Evolutionary conservation across 257 asterid species (phyloP).

Genomic region (Solanum rostratum): DNA sequence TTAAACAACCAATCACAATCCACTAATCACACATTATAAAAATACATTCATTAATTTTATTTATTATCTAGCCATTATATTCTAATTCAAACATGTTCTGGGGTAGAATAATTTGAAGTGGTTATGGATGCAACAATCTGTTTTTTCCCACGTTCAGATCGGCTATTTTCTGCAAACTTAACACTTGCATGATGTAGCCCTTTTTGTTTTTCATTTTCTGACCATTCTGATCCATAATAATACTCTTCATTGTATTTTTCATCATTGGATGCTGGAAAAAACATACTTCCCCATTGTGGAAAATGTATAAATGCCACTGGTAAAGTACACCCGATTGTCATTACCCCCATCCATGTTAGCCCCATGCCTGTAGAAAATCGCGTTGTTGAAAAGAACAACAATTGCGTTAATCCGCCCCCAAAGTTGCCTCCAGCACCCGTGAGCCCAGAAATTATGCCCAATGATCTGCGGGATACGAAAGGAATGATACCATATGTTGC

Average conservation of each 20-base stretch:
- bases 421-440: constrained; percentile 44
- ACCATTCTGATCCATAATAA: constrained; percentile 8
- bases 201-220: constrained; percentile 3
- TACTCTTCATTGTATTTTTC: constrained; percentile 4
- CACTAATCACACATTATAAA: neutral
- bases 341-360: constrained; percentile 17
- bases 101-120: neutral
- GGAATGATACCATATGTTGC: constrained; percentile 37
- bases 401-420: constrained; percentile 26
- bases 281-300: constrained; percentile 8
- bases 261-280: constrained; percentile 1
- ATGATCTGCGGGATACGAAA: constrained; percentile 20
- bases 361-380: constrained; percentile 13
- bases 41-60: neutral
- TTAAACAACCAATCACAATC: neutral
- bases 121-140: neutral
- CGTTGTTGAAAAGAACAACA: constrained; percentile 23
- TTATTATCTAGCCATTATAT: neutral
- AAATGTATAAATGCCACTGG: constrained; percentile 5
- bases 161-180: constrained; percentile 7
- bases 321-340: neutral
- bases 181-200: constrained; percentile 5
- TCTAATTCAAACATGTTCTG: neutral
- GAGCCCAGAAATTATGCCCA: constrained; percentile 37
- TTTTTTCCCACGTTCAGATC: constrained; percentile 5